These are phyloP conservation scores for Apiospora kogelbergensis DNA, from an alignment of 2,329 filamentous ascomycete genomes.

Conservation along the genomic window DNA sequence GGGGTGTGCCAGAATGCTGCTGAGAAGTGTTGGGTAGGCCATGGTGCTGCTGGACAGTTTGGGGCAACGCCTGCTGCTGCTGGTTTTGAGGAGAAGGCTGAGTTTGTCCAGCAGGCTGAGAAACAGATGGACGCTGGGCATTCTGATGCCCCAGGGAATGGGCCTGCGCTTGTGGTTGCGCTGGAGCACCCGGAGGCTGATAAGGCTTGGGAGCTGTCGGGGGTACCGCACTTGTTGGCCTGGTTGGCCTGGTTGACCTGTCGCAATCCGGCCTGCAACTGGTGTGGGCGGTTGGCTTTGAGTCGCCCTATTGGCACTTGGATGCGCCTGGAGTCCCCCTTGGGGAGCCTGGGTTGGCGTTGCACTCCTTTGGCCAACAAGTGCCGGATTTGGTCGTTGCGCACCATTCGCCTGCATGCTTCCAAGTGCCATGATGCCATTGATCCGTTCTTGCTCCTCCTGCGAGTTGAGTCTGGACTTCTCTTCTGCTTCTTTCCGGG, in stretches of 20 bases:
- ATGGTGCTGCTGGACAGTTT: constrained; percentile 10
- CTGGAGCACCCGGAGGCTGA: constrained; percentile 1
- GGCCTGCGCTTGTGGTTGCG: neutral
- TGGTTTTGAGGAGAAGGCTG: constrained; percentile 12
- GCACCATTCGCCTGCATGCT: constrained; percentile 47
- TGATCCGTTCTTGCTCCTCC: constrained; percentile 59
- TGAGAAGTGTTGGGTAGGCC: neutral
- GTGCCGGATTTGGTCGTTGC: constrained; percentile 21
- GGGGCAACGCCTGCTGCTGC: constrained; percentile 14
- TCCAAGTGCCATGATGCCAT: constrained; percentile 58
- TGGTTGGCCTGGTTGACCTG: neutral
- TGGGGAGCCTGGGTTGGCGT: constrained; percentile 15
- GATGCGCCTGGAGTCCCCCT: neutral
- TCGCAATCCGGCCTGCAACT: constrained; percentile 13
- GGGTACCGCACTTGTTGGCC: constrained; percentile 10
- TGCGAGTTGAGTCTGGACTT: constrained; percentile 57
- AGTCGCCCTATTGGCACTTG: neutral
- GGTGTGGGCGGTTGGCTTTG: constrained; percentile 4
- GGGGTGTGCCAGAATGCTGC: neutral
- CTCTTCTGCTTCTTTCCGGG: constrained; percentile 66
- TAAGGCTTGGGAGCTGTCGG: constrained; percentile 8
- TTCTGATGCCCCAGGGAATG: constrained; percentile 29
- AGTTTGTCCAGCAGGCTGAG: constrained; percentile 9
- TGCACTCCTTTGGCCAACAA: constrained; percentile 18
- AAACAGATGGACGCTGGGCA: constrained; percentile 1